Conservation (phyloP, 139 green algal genomes). For the Diplosphaera chodatii region DNA sequence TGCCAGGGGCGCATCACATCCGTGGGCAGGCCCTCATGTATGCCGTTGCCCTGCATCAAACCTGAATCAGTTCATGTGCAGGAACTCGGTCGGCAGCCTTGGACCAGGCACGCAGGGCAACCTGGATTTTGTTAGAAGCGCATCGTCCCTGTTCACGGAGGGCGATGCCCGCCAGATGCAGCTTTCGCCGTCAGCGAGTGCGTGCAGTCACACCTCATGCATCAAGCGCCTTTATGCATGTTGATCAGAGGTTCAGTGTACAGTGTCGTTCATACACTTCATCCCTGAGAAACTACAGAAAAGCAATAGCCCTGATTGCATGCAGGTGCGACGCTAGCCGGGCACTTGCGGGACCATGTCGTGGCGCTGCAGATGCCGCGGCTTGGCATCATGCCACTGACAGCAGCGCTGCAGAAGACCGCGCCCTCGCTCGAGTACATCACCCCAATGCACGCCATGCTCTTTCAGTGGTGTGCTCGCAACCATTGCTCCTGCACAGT, state of each 20-base stretch:
- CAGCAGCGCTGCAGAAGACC: conserved; percentile 47
- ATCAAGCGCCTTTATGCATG: too few relatives aligned
- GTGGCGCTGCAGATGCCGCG: conserved; percentile 21
- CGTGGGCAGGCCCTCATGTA: too few relatives aligned
- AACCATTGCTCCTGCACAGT: too few relatives aligned
- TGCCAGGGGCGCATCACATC: too few relatives aligned
- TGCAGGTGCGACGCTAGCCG: conserved; percentile 55
- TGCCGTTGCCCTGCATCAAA: too few relatives aligned
- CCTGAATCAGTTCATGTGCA: neutral
- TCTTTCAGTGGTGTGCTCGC: conserved; percentile 67
- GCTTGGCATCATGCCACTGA: conserved; percentile 55
- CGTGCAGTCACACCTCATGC: too few relatives aligned
- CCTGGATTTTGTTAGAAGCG: neutral
- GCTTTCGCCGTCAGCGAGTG: neutral
- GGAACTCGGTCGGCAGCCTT: conserved; percentile 16
- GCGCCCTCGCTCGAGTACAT: conserved; percentile 48
- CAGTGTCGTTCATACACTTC: too few relatives aligned
- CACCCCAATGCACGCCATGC: conserved; percentile 78
- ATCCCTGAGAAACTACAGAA: too few relatives aligned
- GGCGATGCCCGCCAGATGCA: neutral
- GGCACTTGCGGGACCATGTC: conserved; percentile 44
- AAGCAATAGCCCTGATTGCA: too few relatives aligned
- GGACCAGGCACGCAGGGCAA: conserved; percentile 16
- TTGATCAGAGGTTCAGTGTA: too few relatives aligned
- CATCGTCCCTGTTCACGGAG: neutral